Evolutionary conservation across 495 filamentous ascomycete genomes (phyloP).

Genomic region (Penicillium cataractarum): DNA sequence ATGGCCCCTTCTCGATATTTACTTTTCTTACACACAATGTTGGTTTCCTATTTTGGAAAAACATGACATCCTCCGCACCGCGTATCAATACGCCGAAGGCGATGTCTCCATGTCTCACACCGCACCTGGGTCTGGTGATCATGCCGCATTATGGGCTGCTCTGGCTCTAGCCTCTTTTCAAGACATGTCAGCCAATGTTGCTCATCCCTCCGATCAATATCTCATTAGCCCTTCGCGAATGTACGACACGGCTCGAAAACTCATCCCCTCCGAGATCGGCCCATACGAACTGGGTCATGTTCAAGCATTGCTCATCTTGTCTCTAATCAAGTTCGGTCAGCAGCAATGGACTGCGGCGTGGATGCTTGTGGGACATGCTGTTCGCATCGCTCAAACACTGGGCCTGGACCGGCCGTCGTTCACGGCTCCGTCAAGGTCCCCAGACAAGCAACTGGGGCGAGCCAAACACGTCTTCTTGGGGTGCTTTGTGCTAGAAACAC

Average conservation of each 20-base stretch:
- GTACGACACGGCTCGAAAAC: constrained; percentile 55
- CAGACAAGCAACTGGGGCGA: constrained; percentile 31
- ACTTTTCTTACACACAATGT: constrained; percentile 73
- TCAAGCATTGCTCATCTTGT: constrained; percentile 63
- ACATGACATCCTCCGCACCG: constrained; percentile 59
- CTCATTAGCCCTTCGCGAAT: constrained; percentile 38
- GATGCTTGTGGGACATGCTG: constrained; percentile 64
- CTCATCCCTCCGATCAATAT: constrained; percentile 27
- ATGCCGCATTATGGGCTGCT: constrained; percentile 67
- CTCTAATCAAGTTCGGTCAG: constrained; percentile 60
- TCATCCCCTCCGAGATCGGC: constrained; percentile 61
- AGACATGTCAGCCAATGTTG: constrained; percentile 50
- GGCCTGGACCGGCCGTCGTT: constrained; percentile 36
- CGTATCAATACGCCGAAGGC: constrained; percentile 49
- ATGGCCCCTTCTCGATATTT: constrained; percentile 67
- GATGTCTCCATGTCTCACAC: constrained; percentile 32
- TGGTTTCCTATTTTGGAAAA: constrained; percentile 78
- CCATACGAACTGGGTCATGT: constrained; percentile 60
- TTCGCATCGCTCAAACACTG: constrained; percentile 56
- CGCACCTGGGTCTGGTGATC: constrained; percentile 50
- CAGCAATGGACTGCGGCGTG: constrained; percentile 57
- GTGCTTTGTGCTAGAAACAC: constrained; percentile 67
- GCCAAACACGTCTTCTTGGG: constrained; percentile 59
- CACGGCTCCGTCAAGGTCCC: constrained; percentile 12
- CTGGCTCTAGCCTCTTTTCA: constrained; percentile 55